phyloP scores from a whole-genome alignment of 345 rosid genomes.

The Anacardium occidentale region DNA sequence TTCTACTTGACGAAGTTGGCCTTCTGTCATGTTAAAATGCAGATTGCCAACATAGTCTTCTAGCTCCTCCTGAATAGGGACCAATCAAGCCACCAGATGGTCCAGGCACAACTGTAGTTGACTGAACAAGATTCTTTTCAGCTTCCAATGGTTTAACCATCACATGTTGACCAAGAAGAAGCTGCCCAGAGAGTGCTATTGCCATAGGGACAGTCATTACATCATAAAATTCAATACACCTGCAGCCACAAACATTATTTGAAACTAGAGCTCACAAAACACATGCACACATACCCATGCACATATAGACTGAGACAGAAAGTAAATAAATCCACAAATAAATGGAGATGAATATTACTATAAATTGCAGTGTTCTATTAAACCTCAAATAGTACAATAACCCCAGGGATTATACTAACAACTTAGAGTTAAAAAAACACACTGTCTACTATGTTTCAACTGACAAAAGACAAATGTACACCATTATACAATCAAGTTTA shows the following conservation, averaged over 20 bases:
- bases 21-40: slow-evolving; percentile 81
- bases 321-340: neutral
- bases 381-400: neutral
- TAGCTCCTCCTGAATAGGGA: slow-evolving; percentile 81
- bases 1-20: slow-evolving; percentile 80
- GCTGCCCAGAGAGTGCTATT: slow-evolving; percentile 97
- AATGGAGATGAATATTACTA: neutral
- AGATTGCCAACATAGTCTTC: slow-evolving; percentile 95
- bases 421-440: neutral
- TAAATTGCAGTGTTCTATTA: neutral
- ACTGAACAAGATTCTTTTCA: slow-evolving; percentile 97
- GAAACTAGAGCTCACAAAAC: neutral
- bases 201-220: slow-evolving; percentile 99
- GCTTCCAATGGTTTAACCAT: slow-evolving; percentile 99
- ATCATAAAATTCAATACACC: slow-evolving; percentile 95
- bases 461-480: neutral
- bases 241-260: slow-evolving; percentile 30
- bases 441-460: neutral
- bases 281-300: neutral
- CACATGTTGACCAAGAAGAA: slow-evolving; percentile 89
- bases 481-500: neutral
- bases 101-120: slow-evolving; percentile 64
- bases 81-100: slow-evolving; percentile 59
- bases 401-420: neutral
- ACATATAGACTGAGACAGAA: neutral